Evolutionary conservation across 2,329 filamentous ascomycete genomes (phyloP).

Genomic region (Aspergillus fischeri): DNA sequence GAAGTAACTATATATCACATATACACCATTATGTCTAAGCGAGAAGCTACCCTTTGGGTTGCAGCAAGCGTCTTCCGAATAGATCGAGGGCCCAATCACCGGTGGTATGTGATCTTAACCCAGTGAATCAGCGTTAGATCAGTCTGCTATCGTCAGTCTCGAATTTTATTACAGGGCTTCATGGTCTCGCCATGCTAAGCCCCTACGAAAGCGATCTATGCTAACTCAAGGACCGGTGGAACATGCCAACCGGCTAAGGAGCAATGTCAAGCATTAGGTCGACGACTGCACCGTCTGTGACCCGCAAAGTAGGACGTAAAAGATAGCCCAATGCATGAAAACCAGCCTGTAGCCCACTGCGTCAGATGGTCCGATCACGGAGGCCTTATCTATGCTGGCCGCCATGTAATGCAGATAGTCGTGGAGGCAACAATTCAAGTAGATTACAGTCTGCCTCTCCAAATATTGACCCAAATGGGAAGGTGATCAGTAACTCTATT

Average conservation of each 20-base stretch:
- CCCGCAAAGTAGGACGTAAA: neutral
- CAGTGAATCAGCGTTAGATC: neutral
- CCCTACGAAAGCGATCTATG: too few species aligned
- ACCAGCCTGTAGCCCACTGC: neutral
- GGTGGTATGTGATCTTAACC: neutral
- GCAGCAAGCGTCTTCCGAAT: neutral
- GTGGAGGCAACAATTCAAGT: neutral
- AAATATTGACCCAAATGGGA: neutral
- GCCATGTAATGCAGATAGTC: neutral
- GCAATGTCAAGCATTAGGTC: neutral
- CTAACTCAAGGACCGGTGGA: neutral
- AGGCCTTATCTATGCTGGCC: neutral
- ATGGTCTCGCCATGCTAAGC: neutral
- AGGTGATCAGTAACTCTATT: neutral
- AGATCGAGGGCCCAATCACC: neutral
- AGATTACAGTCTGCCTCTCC: neutral
- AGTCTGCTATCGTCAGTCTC: neutral
- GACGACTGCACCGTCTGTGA: neutral
- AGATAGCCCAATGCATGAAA: neutral
- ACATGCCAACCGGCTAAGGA: neutral
- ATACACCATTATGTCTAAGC: neutral
- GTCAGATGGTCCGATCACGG: neutral
- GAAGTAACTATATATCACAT: neutral
- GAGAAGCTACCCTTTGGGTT: neutral
- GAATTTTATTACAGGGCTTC: neutral